Percentiles rank a stretch among this genome's conserved stretches.
Evolutionary conservation across 768 basidiomycete species (phyloP).

Genomic region (Imleria badia): DNA sequence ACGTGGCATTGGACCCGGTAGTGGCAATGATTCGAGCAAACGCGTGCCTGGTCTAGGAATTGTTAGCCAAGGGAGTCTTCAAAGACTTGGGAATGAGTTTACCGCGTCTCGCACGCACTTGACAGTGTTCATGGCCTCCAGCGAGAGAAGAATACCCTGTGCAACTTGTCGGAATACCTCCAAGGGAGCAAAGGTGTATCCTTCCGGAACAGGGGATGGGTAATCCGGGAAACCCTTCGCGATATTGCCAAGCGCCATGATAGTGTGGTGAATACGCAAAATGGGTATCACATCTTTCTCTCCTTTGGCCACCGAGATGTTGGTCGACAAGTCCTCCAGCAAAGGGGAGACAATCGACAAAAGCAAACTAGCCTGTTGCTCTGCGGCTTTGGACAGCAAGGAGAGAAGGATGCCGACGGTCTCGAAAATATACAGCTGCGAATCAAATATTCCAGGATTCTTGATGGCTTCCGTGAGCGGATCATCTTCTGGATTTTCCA

Average conservation of each 20-base stretch:
- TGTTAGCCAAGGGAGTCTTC: slow-evolving; percentile 6
- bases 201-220: slow-evolving; percentile 64
- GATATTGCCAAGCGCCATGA: slow-evolving; percentile 92
- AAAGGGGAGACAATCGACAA: slow-evolving; percentile 82
- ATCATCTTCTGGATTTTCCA: slow-evolving; percentile 72
- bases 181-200: slow-evolving; percentile 67
- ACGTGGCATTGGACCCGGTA: slow-evolving; percentile 82
- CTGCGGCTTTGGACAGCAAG: slow-evolving; percentile 61
- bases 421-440: slow-evolving; percentile 95
- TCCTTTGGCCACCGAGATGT: slow-evolving; percentile 54
- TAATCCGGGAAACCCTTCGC: slow-evolving; percentile 97
- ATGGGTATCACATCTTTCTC: slow-evolving; percentile 73
- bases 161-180: slow-evolving; percentile 83
- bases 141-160: slow-evolving; percentile 80
- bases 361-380: slow-evolving; percentile 66
- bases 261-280: slow-evolving; percentile 85
- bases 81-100: slow-evolving; percentile 29
- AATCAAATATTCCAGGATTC: slow-evolving; percentile 71
- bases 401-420: slow-evolving; percentile 84
- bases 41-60: slow-evolving; percentile 77
- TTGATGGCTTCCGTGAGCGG: slow-evolving; percentile 78
- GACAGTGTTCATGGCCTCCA: slow-evolving; percentile 86
- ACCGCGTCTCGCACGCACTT: slow-evolving; percentile 92
- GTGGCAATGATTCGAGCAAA: slow-evolving; percentile 92
- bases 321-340: slow-evolving; percentile 66